Percentiles rank a stretch among this genome's conserved stretches.
Evolutionary conservation across 495 filamentous ascomycete genomes (phyloP).

Genomic region (Peziza echinospora): DNA sequence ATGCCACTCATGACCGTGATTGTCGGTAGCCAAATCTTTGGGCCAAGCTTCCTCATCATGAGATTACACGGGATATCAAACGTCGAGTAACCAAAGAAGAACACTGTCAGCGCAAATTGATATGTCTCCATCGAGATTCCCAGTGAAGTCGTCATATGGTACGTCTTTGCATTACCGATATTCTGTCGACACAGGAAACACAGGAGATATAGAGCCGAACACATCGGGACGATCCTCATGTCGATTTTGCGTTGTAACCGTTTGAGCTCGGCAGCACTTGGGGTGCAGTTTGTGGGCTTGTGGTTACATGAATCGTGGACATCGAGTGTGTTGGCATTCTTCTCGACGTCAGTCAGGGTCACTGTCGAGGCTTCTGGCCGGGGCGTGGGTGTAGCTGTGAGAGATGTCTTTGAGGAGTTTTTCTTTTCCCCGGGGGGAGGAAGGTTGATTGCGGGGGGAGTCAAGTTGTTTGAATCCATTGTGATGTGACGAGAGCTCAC

Average conservation of each 20-base stretch:
- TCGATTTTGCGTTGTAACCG: constrained; percentile 11
- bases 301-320: neutral
- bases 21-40: constrained; percentile 45
- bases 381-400: too few species aligned
- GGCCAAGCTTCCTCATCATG: constrained; percentile 38
- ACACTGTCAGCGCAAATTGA: constrained; percentile 13
- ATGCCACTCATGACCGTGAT: constrained; percentile 36
- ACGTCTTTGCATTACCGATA: constrained; percentile 17
- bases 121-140: constrained; percentile 8
- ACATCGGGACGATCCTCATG: constrained; percentile 13
- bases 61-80: constrained; percentile 46
- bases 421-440: too few species aligned
- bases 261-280: neutral
- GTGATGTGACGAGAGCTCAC: too few species aligned
- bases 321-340: neutral
- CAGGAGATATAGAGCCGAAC: constrained; percentile 14
- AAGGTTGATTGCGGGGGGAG: too few species aligned
- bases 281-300: neutral
- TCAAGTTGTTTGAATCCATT: too few species aligned
- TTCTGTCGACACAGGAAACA: constrained; percentile 17
- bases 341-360: neutral
- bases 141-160: constrained; percentile 10
- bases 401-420: too few species aligned
- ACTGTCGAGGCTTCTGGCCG: neutral
- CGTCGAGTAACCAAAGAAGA: constrained; percentile 12